Evolutionary conservation across 164 flowering plant genomes (phyloP).

Genomic region (Umbilicus rupestris): DNA sequence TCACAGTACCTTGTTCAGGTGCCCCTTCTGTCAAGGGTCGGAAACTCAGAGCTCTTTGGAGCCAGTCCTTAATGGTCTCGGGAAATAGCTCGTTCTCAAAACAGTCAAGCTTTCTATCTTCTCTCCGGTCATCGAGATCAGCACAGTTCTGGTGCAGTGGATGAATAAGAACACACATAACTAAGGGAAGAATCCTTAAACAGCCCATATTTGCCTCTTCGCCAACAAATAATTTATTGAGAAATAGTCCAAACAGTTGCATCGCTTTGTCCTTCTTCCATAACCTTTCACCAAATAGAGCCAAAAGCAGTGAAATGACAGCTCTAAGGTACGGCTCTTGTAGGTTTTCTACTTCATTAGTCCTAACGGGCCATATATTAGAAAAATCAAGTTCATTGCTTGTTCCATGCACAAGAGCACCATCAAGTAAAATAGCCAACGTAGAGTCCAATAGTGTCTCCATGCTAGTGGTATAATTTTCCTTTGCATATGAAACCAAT

Average conservation of each 20-base stretch:
- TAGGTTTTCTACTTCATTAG: conserved; percentile 45
- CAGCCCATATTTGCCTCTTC: conserved; percentile 42
- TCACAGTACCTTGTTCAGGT: conserved; percentile 44
- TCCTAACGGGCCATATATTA: conserved; percentile 31
- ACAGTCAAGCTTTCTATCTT: conserved; percentile 20
- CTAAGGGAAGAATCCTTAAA: conserved; percentile 57
- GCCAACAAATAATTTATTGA: conserved; percentile 49
- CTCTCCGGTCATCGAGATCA: conserved; percentile 16
- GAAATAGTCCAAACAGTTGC: conserved; percentile 32
- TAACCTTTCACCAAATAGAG: conserved; percentile 40
- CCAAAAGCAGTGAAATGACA: conserved; percentile 43
- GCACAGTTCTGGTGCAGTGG: conserved; percentile 24
- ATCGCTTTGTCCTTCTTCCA: conserved; percentile 55
- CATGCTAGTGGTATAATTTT: conserved; percentile 12
- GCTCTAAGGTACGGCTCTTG: conserved; percentile 74
- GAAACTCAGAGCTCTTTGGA: conserved; percentile 37
- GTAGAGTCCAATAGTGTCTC: conserved; percentile 44
- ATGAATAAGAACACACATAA: conserved; percentile 42
- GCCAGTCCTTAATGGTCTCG: conserved; percentile 47
- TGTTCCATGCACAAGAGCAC: conserved; percentile 58
- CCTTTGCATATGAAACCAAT: conserved; percentile 34
- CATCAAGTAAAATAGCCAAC: conserved; percentile 59
- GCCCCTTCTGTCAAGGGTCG: conserved; percentile 47
- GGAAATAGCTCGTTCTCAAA: conserved; percentile 25
- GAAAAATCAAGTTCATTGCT: conserved; percentile 19